Percentiles rank a stretch among this genome's conserved stretches.
Conservation (phyloP, 805 yeast species). For the Yarrowia keelungensis region DNA sequence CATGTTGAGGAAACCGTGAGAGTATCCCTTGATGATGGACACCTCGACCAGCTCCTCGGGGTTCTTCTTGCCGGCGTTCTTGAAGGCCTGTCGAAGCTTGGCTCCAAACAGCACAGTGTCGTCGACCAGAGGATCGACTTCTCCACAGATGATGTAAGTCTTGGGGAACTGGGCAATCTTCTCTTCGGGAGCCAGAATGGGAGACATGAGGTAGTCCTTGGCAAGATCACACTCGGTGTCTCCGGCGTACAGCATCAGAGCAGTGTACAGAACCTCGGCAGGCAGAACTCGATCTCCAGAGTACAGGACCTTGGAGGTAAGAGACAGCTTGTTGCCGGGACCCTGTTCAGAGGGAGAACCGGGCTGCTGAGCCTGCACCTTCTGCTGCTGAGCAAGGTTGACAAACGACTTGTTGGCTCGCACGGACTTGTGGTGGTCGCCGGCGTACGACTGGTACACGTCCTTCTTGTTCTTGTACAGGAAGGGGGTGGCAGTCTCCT, state of each 20-base stretch:
- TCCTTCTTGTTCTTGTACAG: constrained; percentile 43
- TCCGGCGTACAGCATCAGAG: constrained; percentile 45
- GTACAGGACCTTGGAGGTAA: constrained; percentile 47
- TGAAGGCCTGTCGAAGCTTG: constrained; percentile 46
- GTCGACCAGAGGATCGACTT: constrained; percentile 49
- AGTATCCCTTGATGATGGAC: constrained; percentile 45
- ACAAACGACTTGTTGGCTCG: constrained; percentile 30
- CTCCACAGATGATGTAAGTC: constrained; percentile 48
- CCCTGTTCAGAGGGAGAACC: constrained; percentile 25
- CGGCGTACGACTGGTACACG: constrained; percentile 39
- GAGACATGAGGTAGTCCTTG: constrained; percentile 46
- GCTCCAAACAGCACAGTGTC: constrained; percentile 48
- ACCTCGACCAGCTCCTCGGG: constrained; percentile 45
- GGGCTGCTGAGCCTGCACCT: background rate
- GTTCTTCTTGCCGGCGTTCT: constrained; percentile 39
- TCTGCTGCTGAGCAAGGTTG: constrained; percentile 10
- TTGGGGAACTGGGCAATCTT: constrained; percentile 46
- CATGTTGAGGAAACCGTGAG: constrained; percentile 47
- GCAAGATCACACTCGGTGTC: constrained; percentile 43
- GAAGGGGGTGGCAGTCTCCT: constrained; percentile 39
- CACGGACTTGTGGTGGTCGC: constrained; percentile 17
- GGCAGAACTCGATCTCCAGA: constrained; percentile 46
- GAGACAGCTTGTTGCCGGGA: constrained; percentile 43
- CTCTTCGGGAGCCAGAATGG: constrained; percentile 46
- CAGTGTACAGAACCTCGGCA: constrained; percentile 45